phyloP scores from a whole-genome alignment of 169 alveolate genomes.

The Plasmodium billcollinsi region DNA sequence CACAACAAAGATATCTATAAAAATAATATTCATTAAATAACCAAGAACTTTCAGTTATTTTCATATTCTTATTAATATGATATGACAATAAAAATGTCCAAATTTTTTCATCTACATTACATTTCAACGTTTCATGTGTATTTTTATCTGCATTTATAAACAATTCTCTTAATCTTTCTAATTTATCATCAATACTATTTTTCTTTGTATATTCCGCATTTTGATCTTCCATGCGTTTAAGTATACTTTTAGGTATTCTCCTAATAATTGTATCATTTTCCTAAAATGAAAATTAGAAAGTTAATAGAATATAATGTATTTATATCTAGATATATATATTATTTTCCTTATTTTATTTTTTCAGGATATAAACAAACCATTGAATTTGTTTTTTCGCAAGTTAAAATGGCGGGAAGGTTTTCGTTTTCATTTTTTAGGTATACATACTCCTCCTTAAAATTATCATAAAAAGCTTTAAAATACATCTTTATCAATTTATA shows the following conservation, averaged over 20 bases:
- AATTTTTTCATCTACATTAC: conserved; percentile 18
- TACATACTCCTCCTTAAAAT: conserved; percentile 56
- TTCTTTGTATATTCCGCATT: conserved; percentile 32
- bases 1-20: conserved; percentile 51
- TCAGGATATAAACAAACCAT: conserved; percentile 15
- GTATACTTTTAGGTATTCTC: conserved; percentile 39
- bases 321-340: background rate
- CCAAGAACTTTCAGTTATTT: conserved; percentile 26
- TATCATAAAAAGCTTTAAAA: conserved; percentile 35
- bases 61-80: conserved; percentile 17
- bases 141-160: conserved; percentile 29
- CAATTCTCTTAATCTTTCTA: conserved; percentile 34
- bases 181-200: conserved; percentile 15
- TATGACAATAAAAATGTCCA: conserved; percentile 41
- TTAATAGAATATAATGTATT: background rate
- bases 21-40: conserved; percentile 70
- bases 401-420: conserved; percentile 18
- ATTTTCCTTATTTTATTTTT: background rate
- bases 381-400: conserved; percentile 37
- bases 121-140: conserved; percentile 62
- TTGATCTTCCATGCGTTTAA: conserved; percentile 45
- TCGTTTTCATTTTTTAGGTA: conserved; percentile 56
- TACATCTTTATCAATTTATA: conserved; percentile 16
- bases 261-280: conserved; percentile 70
- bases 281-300: conserved; percentile 3